Percentiles rank a stretch among this genome's conserved stretches.
Evolutionary conservation across 257 asterid species (phyloP).

Genomic region (Solanum infundibuliforme): DNA sequence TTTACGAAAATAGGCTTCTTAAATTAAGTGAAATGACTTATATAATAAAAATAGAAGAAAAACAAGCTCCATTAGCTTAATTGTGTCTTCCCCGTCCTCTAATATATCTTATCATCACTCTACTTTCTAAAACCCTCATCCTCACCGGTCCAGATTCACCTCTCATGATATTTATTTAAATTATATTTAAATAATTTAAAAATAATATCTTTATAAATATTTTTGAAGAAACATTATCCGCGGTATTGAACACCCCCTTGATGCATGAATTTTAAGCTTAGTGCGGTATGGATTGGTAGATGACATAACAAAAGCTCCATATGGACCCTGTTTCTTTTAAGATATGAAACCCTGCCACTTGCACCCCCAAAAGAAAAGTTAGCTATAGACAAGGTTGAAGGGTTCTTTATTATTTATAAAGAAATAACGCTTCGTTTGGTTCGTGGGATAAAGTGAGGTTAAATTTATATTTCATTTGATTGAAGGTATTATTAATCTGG

Average conservation of each 20-base stretch:
- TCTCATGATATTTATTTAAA: too few relatives aligned
- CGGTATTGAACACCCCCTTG: neutral
- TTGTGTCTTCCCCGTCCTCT: neutral
- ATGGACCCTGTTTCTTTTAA: neutral
- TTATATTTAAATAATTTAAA: too few relatives aligned
- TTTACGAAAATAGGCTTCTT: neutral
- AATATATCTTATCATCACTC: neutral
- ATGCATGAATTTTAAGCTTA: constrained; percentile 1
- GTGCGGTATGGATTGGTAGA: constrained; percentile 4
- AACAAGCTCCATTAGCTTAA: neutral
- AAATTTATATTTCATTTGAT: neutral
- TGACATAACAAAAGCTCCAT: constrained; percentile 7
- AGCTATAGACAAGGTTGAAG: neutral
- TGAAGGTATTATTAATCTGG: neutral
- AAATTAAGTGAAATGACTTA: neutral
- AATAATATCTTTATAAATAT: too few relatives aligned
- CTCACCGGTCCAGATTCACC: accelerated
- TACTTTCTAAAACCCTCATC: neutral
- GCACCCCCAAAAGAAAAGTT: neutral
- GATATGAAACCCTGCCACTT: neutral
- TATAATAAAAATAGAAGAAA: too few relatives aligned
- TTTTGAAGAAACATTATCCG: neutral
- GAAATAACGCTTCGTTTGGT: neutral
- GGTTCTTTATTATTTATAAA: neutral
- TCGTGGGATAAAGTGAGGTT: neutral